Conservation (phyloP, 2,329 filamentous ascomycete genomes). For the Xylariaceae sp. region DNA sequence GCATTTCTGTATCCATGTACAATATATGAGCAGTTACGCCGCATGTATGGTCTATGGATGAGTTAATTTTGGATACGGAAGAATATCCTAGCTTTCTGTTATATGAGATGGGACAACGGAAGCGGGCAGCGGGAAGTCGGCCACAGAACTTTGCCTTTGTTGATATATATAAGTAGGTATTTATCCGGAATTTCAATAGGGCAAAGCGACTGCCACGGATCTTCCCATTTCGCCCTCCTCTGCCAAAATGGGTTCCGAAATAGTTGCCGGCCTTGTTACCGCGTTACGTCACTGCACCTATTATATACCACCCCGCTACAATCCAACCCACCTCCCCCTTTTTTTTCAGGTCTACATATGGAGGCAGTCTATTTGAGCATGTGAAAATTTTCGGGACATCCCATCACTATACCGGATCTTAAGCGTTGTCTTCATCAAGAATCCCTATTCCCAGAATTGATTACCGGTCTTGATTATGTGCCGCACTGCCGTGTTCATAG, state of each 20-base stretch:
- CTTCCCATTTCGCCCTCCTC: neutral
- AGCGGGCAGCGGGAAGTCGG: too few relatives aligned
- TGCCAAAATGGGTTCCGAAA: neutral
- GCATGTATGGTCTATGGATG: neutral
- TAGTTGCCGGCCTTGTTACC: neutral
- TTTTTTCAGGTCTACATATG: neutral
- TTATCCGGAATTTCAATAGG: neutral
- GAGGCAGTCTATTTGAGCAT: neutral
- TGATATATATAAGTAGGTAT: too few relatives aligned
- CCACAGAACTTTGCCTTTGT: too few relatives aligned
- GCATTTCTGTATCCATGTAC: neutral
- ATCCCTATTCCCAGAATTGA: neutral
- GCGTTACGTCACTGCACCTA: neutral
- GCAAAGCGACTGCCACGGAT: neutral
- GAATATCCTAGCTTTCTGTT: neutral
- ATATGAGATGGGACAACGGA: neutral
- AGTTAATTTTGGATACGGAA: neutral
- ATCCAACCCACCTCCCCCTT: too few relatives aligned
- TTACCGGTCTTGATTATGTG: conserved; percentile 6
- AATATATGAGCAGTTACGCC: too few relatives aligned
- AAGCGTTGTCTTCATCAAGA: neutral
- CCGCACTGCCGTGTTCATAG: conserved; percentile 9
- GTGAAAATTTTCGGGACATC: neutral
- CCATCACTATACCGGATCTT: neutral
- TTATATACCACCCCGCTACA: too few relatives aligned